A percentile compares a stretch with the other conserved stretches of the same genome.
Conservation (phyloP, 2,329 filamentous ascomycete species). For the Scedosporium minutisporum region DNA sequence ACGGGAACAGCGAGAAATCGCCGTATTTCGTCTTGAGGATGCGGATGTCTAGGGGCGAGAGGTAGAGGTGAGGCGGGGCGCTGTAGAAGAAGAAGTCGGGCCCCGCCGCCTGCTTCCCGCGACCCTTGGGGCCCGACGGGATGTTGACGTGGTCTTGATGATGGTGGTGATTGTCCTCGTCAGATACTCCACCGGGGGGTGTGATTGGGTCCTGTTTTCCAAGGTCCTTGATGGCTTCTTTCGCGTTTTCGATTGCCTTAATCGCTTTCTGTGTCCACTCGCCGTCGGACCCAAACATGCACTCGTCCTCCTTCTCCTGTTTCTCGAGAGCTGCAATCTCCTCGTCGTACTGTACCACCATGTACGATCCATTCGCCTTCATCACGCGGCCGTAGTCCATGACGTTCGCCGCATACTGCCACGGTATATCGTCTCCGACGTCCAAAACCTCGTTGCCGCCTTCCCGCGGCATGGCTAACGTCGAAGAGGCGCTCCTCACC, state of each 20-base stretch:
- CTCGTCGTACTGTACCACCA: slow-evolving; percentile 67
- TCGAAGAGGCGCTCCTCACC: slow-evolving; percentile 69
- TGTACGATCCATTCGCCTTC: slow-evolving; percentile 86
- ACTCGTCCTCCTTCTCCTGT: slow-evolving; percentile 81
- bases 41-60: slow-evolving; percentile 83
- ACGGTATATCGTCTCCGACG: slow-evolving; percentile 71
- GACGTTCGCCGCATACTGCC: slow-evolving; percentile 90
- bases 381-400: slow-evolving; percentile 92
- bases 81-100: slow-evolving; percentile 78
- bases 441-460: slow-evolving; percentile 59
- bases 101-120: slow-evolving; percentile 14
- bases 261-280: slow-evolving; percentile 87
- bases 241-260: slow-evolving; percentile 60
- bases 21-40: slow-evolving; percentile 87
- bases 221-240: slow-evolving; percentile 51
- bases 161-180: neutral
- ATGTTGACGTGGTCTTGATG: slow-evolving; percentile 13
- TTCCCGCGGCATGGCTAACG: slow-evolving; percentile 78
- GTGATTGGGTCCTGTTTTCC: neutral
- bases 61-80: slow-evolving; percentile 75
- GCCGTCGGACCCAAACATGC: slow-evolving; percentile 85
- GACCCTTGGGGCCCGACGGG: neutral
- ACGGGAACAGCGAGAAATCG: slow-evolving; percentile 71
- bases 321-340: slow-evolving; percentile 66
- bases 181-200: neutral